phyloP scores from a whole-genome alignment of 1,139 yeast genomes.

The Entelexis paramagnoliae region DNA sequence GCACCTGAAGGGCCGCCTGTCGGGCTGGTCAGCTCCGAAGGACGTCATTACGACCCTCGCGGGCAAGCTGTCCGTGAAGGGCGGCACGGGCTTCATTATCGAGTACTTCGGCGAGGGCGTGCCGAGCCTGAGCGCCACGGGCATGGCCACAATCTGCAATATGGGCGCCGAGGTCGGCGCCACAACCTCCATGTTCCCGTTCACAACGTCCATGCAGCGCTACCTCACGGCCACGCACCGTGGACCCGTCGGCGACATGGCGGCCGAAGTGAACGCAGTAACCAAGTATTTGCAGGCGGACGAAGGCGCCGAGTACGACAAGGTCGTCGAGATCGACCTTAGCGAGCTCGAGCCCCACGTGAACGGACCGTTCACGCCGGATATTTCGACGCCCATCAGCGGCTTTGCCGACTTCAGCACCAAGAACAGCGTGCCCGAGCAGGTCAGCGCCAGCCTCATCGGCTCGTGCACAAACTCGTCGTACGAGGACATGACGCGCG shows the following conservation, averaged over 20 bases:
- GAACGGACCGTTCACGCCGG: slow-evolving; percentile 94
- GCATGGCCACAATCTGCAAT: slow-evolving; percentile 98
- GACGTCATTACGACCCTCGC: slow-evolving; percentile 89
- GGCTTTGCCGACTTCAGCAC: slow-evolving; percentile 53
- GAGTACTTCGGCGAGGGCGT: slow-evolving; percentile 97
- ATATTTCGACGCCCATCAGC: slow-evolving; percentile 77
- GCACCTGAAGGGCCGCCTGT: slow-evolving; percentile 72
- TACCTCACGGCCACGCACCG: slow-evolving; percentile 76
- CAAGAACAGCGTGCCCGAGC: slow-evolving; percentile 69
- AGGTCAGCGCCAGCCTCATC: slow-evolving; percentile 79
- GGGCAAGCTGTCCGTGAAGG: slow-evolving; percentile 83
- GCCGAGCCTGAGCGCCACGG: slow-evolving; percentile 74
- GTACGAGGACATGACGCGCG: slow-evolving; percentile 95
- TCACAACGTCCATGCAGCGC: slow-evolving; percentile 73
- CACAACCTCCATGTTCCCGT: slow-evolving; percentile 94
- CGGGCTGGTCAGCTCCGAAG: slow-evolving; percentile 93
- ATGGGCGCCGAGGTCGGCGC: slow-evolving; percentile 99
- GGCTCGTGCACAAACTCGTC: slow-evolving; percentile 98
- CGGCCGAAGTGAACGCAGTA: slow-evolving; percentile 48
- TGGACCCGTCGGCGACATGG: slow-evolving; percentile 69
- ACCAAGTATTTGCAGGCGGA: slow-evolving; percentile 66
- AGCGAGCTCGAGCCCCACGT: slow-evolving; percentile 73
- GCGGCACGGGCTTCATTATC: slow-evolving; percentile 93
- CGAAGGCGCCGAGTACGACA: slow-evolving; percentile 71
- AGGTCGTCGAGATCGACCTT: slow-evolving; percentile 69